Evolutionary conservation across 176 grass and related monocot species (phyloP).

Genomic region (Triticum turgidum): DNA sequence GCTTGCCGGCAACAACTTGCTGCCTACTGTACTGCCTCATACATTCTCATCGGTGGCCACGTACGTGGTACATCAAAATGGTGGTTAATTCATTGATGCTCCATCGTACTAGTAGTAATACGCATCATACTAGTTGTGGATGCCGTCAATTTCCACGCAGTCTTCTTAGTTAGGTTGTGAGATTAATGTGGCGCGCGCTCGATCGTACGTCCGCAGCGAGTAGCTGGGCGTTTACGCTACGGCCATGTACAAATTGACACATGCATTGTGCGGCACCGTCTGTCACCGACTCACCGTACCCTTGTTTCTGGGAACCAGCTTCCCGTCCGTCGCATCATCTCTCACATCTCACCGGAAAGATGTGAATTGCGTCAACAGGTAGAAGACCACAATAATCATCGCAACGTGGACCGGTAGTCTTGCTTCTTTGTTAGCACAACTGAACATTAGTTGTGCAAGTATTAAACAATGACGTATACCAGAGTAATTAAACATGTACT

Average conservation of each 20-base stretch:
- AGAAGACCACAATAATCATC: too few species aligned
- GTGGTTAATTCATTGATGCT: not conserved
- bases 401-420: not conserved
- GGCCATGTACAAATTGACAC: not conserved
- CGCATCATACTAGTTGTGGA: not conserved
- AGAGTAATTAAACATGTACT: too few species aligned
- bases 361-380: not conserved
- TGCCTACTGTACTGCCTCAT: not conserved
- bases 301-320: too few species aligned
- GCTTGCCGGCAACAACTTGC: slow-evolving; percentile 46
- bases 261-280: too few species aligned
- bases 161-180: too few species aligned
- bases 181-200: too few species aligned
- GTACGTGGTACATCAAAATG: not conserved
- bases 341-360: not conserved
- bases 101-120: not conserved
- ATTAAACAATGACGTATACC: too few species aligned
- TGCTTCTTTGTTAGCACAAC: not conserved
- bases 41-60: not conserved
- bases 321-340: not conserved
- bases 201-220: too few species aligned
- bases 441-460: not conserved
- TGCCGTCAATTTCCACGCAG: too few species aligned
- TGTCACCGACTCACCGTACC: too few species aligned
- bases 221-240: slow-evolving; percentile 31